Evolutionary conservation across 2,329 filamentous ascomycete genomes (phyloP).

Genomic region (Hortaea sp.): DNA sequence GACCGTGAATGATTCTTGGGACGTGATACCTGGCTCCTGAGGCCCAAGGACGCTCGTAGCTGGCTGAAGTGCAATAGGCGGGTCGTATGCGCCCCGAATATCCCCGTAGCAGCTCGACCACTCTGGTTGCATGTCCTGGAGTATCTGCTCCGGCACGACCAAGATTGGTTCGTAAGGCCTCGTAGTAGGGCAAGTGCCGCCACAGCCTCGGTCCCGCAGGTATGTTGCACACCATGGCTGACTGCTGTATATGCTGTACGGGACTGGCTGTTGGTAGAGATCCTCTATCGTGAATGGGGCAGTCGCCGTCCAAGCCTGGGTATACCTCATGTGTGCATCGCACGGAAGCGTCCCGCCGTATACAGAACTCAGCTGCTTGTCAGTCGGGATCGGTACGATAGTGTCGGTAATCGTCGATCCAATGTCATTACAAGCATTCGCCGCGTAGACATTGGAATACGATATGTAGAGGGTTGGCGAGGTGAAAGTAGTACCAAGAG

Average conservation of each 20-base stretch:
- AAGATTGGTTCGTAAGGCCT: slow-evolving; percentile 12
- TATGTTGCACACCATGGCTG: slow-evolving; percentile 11
- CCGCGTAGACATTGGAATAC: slow-evolving; percentile 7
- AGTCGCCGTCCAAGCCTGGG: slow-evolving; percentile 5
- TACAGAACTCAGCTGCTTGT: slow-evolving; percentile 7
- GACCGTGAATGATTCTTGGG: not conserved
- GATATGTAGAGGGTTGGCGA: slow-evolving; percentile 11
- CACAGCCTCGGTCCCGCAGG: slow-evolving; percentile 2
- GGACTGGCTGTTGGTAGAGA: slow-evolving; percentile 5
- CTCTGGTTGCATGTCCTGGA: slow-evolving; percentile 7
- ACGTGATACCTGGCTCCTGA: not conserved
- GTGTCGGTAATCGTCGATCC: slow-evolving; percentile 5
- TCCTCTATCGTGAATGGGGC: slow-evolving; percentile 9
- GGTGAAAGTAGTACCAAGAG: slow-evolving; percentile 8
- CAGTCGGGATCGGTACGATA: slow-evolving; percentile 10
- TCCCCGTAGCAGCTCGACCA: slow-evolving; percentile 12
- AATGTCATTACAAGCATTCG: slow-evolving; percentile 7
- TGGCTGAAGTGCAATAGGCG: slow-evolving; percentile 6
- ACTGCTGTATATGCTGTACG: slow-evolving; percentile 8
- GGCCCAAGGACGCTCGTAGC: not conserved
- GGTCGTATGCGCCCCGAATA: slow-evolving; percentile 11
- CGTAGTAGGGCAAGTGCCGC: slow-evolving; percentile 7
- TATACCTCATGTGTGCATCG: slow-evolving; percentile 3
- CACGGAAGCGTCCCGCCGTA: slow-evolving; percentile 5
- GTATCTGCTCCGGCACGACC: slow-evolving; percentile 8